Conservation (phyloP, 176 grass and related monocot species). For the Eremochloa ophiuroides region DNA sequence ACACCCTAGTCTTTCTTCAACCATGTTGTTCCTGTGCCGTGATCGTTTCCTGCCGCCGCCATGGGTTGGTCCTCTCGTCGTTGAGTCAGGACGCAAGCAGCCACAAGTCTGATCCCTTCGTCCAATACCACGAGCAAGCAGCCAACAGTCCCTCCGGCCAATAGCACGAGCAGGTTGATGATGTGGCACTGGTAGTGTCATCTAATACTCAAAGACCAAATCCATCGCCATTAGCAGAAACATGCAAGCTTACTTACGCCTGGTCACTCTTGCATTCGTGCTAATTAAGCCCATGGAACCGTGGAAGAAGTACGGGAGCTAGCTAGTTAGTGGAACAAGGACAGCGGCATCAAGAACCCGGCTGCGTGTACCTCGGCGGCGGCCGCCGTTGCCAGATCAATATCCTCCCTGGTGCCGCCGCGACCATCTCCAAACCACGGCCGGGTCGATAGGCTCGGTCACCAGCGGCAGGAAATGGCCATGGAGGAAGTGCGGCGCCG, state of each 20-base stretch:
- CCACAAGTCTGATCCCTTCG: no score
- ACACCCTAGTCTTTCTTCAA: no score
- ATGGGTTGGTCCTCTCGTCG: no score
- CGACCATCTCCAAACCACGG: neutral
- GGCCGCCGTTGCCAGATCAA: conserved; percentile 31
- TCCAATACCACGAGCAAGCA: no score
- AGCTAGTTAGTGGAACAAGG: conserved; percentile 40
- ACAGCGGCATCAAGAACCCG: conserved; percentile 42
- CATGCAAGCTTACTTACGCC: neutral
- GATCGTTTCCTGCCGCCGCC: no score
- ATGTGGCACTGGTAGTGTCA: no score
- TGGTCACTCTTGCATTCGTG: neutral
- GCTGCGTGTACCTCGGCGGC: conserved; percentile 40
- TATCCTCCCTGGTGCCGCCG: conserved; percentile 15
- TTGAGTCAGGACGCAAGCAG: no score
- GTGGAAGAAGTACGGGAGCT: neutral
- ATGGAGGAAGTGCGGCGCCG: conserved; percentile 29
- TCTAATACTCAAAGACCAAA: neutral
- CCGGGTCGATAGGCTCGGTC: neutral
- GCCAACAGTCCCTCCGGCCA: no score
- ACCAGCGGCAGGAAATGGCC: conserved; percentile 25
- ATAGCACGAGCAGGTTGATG: neutral
- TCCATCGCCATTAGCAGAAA: conserved; percentile 2
- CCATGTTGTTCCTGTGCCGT: no score
- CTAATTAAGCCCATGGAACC: neutral